Conservation (phyloP, 2,329 filamentous ascomycete genomes). For the Pseudogymnoascus sp. region DNA sequence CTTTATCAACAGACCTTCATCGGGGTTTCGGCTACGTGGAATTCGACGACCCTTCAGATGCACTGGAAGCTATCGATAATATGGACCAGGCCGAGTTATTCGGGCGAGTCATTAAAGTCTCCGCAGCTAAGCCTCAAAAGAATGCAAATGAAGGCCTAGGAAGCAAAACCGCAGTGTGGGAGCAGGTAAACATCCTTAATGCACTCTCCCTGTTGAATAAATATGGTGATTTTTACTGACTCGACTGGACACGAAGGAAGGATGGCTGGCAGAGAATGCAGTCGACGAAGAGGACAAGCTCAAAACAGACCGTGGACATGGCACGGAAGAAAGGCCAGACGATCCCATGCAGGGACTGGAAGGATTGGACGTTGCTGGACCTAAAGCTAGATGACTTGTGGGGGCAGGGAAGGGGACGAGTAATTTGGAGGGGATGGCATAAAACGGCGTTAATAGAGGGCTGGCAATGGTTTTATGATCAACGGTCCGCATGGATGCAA, state of each 20-base stretch:
- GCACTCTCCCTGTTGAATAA: not conserved
- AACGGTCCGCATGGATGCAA: not conserved
- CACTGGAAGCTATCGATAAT: constrained; percentile 93
- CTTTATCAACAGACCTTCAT: constrained; percentile 70
- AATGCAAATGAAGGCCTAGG: constrained; percentile 79
- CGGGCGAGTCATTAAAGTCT: constrained; percentile 85
- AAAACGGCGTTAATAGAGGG: constrained; percentile 1
- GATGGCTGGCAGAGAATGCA: constrained; percentile 83
- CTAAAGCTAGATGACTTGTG: constrained; percentile 57
- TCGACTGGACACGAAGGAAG: constrained; percentile 54
- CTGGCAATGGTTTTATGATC: constrained; percentile 12
- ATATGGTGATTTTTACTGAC: constrained; percentile 16
- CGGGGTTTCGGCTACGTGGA: constrained; percentile 96
- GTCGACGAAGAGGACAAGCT: constrained; percentile 70
- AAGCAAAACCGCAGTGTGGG: constrained; percentile 92
- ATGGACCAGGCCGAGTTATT: constrained; percentile 98
- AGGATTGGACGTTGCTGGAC: constrained; percentile 86
- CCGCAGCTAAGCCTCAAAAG: constrained; percentile 85
- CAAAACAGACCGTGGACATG: constrained; percentile 47
- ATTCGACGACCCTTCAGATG: constrained; percentile 77
- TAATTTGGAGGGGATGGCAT: constrained; percentile 2
- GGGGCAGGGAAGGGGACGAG: not conserved
- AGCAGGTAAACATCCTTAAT: constrained; percentile 59
- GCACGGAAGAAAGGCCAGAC: constrained; percentile 47
- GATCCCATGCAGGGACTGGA: constrained; percentile 97